phyloP scores from a whole-genome alignment of 192 early-diverging fungal genomes.

The Coemansia sp. region DNA sequence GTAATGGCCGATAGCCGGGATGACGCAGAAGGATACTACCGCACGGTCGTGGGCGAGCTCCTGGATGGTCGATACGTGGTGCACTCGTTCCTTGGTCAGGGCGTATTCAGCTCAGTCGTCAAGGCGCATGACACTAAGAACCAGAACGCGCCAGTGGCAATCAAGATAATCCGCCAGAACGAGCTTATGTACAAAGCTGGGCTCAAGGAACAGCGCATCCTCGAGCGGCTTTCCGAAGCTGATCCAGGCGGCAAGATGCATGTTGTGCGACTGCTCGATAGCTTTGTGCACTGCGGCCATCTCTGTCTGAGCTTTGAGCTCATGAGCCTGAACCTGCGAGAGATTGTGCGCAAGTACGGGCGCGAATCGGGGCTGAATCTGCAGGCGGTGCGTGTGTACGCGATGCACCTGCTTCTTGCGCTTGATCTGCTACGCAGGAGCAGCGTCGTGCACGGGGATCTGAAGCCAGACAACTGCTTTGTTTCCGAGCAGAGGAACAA shows the following conservation, averaged over 20 bases:
- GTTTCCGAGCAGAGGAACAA: constrained; percentile 79
- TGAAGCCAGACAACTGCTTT: constrained; percentile 98
- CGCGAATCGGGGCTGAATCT: constrained; percentile 92
- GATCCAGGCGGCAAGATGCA: constrained; percentile 92
- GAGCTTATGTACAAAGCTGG: constrained; percentile 91
- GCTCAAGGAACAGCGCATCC: constrained; percentile 84
- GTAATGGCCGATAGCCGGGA: constrained; percentile 85
- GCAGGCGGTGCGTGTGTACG: constrained; percentile 89
- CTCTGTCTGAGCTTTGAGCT: constrained; percentile 95
- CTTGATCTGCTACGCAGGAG: constrained; percentile 81
- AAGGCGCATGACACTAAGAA: constrained; percentile 80
- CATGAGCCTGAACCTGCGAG: constrained; percentile 88
- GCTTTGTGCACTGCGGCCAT: constrained; percentile 91
- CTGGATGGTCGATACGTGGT: constrained; percentile 88
- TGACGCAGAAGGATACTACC: constrained; percentile 97
- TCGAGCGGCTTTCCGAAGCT: constrained; percentile 80
- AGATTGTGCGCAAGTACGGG: constrained; percentile 93
- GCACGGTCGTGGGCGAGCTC: constrained; percentile 85
- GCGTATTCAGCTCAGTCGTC: constrained; percentile 95
- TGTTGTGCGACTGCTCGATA: constrained; percentile 77
- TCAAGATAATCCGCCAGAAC: constrained; percentile 96
- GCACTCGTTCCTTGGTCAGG: constrained; percentile 82
- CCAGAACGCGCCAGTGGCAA: constrained; percentile 79
- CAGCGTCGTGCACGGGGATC: constrained; percentile 90
- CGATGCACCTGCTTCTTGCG: constrained; percentile 85